Base-by-base conservation (phyloP, 768 basidiomycete species). In the Kwoniella newhampshirensis region DNA sequence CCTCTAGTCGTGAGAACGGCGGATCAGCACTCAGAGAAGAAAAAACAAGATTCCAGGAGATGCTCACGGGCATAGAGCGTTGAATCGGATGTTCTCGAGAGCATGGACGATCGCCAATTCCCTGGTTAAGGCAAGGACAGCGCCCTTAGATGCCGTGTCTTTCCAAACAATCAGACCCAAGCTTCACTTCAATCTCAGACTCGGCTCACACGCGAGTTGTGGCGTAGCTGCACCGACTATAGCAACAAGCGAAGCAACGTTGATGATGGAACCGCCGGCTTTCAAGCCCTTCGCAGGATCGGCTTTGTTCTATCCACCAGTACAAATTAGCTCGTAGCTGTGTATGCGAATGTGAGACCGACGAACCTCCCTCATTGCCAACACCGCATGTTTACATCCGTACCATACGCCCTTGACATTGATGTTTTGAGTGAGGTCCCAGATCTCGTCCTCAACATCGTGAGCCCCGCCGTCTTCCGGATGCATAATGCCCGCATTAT, bases 391-490 rank as follows among this genome's bases (percentile, higher is more conserved):
- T 78, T 97, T 98, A 82, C 88, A 93, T 28, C 96, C 96, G 86
- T 87, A 99, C 96, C 94, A 98, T 57, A 98, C 96, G 50, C 96
- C 96, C 79, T 98, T 99, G 71, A 94, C 84, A 76, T 98, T 98
- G 80, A 97, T 85, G 62, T 86, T 83, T 86, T 78, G 71, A 25
- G 78, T 80, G 39, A 80, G 60, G 62, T 80, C 79, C 94, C 96
- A 99, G 77, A 98, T 91, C 48, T 82, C 84, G 78, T 99, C 96
- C 73, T 94, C 91, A 15, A 96, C 98, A 75, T 91, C 94, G 70
- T 97, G 80, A 12, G 94, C 96, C 72, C 91, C 86, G 73, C 96
- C 94, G 67, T 99, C 94, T 8, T 81, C 84, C 17, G 91, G 86
- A 74, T 97, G 96, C 96, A 99, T 99, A 71, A 99, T 94, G n/a